Conservation (phyloP, 2,329 filamentous ascomycete species). For the Bipolaris cookei region DNA sequence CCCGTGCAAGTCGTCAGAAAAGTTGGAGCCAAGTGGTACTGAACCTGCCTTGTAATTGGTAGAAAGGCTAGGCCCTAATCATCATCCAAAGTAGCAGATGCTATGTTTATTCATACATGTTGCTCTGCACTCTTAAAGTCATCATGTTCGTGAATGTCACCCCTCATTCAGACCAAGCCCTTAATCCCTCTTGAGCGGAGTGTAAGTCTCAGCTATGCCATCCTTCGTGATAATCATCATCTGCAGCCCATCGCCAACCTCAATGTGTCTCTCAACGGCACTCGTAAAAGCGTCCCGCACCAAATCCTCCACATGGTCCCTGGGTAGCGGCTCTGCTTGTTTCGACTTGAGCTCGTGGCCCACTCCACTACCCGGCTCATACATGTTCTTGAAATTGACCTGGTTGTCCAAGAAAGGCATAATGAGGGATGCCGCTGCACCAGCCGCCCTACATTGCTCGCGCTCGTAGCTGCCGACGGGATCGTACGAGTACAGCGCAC, state of each 20-base stretch:
- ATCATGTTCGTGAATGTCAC: conserved; percentile 48
- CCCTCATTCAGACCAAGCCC: conserved; percentile 8
- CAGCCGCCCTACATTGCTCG: conserved; percentile 92
- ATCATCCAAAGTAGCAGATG: conserved; percentile 9
- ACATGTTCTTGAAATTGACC: conserved; percentile 99
- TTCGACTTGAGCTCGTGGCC: conserved; percentile 81
- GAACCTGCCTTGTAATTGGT: conserved; percentile 4
- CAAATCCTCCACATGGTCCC: conserved; percentile 78
- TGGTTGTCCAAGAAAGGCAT: conserved; percentile 99
- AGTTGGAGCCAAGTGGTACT: background rate
- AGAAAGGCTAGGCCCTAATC: background rate
- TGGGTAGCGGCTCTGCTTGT: conserved; percentile 70
- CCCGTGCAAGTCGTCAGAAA: background rate
- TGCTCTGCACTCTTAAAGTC: conserved; percentile 32
- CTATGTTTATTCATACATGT: conserved; percentile 32
- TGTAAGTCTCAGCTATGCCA: conserved; percentile 84
- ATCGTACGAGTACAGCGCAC: conserved; percentile 96
- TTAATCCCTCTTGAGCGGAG: conserved; percentile 74
- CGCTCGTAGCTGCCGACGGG: conserved; percentile 97
- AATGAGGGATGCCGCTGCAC: conserved; percentile 90
- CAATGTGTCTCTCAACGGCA: conserved; percentile 97
- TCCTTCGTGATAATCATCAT: conserved; percentile 90
- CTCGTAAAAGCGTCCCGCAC: conserved; percentile 98
- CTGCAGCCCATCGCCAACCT: conserved; percentile 95
- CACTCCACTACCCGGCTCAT: conserved; percentile 81